Base-by-base conservation (phyloP, 768 basidiomycete species). In the Russula dissimulans region DNA sequence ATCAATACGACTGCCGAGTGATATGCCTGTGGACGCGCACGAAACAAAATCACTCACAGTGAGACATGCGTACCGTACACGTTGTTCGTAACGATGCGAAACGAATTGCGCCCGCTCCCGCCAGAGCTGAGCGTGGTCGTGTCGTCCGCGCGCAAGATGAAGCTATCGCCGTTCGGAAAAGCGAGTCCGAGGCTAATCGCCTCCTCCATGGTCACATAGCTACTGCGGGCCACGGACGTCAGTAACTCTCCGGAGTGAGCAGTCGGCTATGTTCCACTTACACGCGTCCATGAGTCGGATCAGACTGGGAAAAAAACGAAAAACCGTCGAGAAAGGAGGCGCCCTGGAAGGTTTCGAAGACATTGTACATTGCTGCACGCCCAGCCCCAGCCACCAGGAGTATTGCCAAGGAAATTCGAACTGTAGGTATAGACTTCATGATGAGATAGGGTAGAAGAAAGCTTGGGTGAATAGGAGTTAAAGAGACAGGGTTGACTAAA, bases 221-320 rank as follows among this genome's bases (percentile, higher is more conserved):
- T 74, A 41, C 76, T 79, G 50, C 9, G 17, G 12, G 4, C 22
- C 6, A 9, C 10, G 11, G 11, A 7, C 5, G 29, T 26, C 39
- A 29, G 17, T 29, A 12, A 39, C 29, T 1, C 11, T 26, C 31
- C 14, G 39, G 39, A 15, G 53, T 5, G 12, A 44, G 18, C 9
- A 22, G 8, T 3, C 43, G 5, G 5, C 9, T 49, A 22, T 50
- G 26, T 8, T 38, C n/a, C 41, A 47, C 80, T 66, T 69, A 85
- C 85, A 88, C 86, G 54, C 84, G 76, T 32, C 85, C 85, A 62
- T 84, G 75, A 7, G 85, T 86, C 4, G 85, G 85, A 66, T 87
- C 86, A 1, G 78, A 15, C 43, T 81, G 78, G 18, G 74, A 73
- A 65, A 82, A 66, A 65, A 76, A 77, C 4, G 67, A 62, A 66